Conservation (phyloP, 345 rosid genomes). For the Citrus hindsii region DNA sequence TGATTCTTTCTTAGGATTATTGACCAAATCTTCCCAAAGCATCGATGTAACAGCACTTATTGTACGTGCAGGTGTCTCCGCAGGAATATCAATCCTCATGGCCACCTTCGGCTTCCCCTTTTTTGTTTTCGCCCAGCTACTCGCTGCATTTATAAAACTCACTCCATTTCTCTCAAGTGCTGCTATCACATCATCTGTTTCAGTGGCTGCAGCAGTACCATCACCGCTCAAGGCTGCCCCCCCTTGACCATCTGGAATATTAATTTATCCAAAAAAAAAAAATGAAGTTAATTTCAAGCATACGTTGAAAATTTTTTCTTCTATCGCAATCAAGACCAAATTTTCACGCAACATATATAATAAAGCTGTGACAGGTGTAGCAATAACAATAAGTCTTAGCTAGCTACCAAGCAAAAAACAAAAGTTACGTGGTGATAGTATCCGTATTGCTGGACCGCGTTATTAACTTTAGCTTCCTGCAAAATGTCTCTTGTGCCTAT, state of each 20-base stretch:
- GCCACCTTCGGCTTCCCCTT: conserved; percentile 75
- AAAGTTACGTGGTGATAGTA: neutral
- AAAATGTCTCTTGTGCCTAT: neutral
- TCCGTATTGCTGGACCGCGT: neutral
- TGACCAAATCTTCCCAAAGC: conserved; percentile 90
- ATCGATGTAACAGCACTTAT: conserved; percentile 61
- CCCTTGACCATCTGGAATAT: conserved; percentile 32
- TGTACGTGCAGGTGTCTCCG: conserved; percentile 51
- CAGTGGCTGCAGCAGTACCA: conserved; percentile 30
- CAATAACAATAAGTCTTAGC: neutral
- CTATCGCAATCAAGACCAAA: neutral
- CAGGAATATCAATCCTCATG: conserved; percentile 75
- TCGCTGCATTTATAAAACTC: conserved; percentile 57
- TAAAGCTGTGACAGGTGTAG: neutral
- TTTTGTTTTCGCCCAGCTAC: conserved; percentile 53
- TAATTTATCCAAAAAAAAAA: neutral
- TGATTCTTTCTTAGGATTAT: conserved; percentile 58
- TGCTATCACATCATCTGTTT: conserved; percentile 66
- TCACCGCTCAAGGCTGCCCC: conserved; percentile 37
- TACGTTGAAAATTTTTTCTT: neutral
- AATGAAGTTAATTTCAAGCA: neutral
- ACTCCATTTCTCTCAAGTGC: conserved; percentile 77
- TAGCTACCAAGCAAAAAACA: neutral
- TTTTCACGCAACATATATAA: neutral
- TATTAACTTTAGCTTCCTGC: neutral